A percentile compares a stretch with the other conserved stretches of the same genome.
Evolutionary conservation across 2,329 filamentous ascomycete species (phyloP).

Genomic region (Fusarium chuoi): DNA sequence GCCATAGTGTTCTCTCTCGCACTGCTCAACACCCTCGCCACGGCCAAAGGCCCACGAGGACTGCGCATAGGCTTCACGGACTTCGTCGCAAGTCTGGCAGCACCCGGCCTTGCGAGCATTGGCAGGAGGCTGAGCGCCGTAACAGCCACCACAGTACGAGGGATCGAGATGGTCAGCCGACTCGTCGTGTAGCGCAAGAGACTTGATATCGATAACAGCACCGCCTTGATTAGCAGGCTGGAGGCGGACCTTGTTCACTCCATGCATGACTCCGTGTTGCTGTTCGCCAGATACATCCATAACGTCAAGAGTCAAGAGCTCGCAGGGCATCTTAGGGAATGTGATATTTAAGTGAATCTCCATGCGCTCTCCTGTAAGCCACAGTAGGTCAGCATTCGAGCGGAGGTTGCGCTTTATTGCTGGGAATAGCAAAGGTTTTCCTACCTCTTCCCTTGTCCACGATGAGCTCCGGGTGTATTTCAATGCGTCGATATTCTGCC

Average conservation of each 20-base stretch:
- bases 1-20: conserved; percentile 91
- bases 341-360: conserved; percentile 98
- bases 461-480: conserved; percentile 90
- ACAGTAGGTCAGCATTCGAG: conserved; percentile 36
- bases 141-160: conserved; percentile 92
- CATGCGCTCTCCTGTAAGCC: conserved; percentile 85
- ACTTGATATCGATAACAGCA: conserved; percentile 75
- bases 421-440: not conserved
- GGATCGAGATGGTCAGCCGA: conserved; percentile 84
- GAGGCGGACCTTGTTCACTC: conserved; percentile 90
- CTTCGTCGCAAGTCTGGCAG: conserved; percentile 97
- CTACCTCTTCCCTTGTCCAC: conserved; percentile 95
- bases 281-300: conserved; percentile 99
- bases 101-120: conserved; percentile 84
- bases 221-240: conserved; percentile 78
- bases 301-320: conserved; percentile 94
- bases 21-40: conserved; percentile 94
- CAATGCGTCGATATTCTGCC: conserved; percentile 87
- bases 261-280: conserved; percentile 92
- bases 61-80: conserved; percentile 90
- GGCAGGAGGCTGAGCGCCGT: conserved; percentile 80
- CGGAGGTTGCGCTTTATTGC: not conserved
- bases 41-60: conserved; percentile 94
- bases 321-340: conserved; percentile 93
- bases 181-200: conserved; percentile 73